Evolutionary conservation across 352 stramenopile species (phyloP), one percentile per base, ranked within the genome.

Genomic region (Thraustochytrium sp.): DNA sequence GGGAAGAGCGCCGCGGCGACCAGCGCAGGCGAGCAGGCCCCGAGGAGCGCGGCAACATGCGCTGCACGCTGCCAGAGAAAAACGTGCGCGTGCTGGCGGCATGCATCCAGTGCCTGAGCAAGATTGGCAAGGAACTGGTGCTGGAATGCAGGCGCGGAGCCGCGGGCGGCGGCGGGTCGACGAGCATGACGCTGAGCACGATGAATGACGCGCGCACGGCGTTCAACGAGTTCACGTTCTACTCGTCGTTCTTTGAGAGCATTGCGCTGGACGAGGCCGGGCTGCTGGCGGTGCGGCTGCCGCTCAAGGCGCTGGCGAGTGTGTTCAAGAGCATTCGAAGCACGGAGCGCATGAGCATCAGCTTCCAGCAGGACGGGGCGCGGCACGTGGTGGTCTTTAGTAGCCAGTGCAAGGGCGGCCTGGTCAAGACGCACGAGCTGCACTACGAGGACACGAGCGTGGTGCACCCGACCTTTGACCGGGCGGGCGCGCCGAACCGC

Each of bases 141-240:
- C 42, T 80, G 23, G 68, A 80, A 26, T n/a, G 3, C 13, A 77
- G 46, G 26, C 29, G 37, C 26, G 62, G 38, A 8, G 5, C 11
- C 4, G 23, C 4, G 26, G 63, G 42, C 42, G 68, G 68, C 34
- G 31, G n/a, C n/a, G n/a, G n/a, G n/a, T n/a, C 34, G 13, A 49
- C 48, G 8, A 21, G 21, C 21, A 18, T 80, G 49, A 77, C 40
- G 23, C 68, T 80, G 13, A 80, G 34, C 18, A 64, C 68, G 0
- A 80, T 80, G 68, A 80, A 80, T 34, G 68, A 80, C 68, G 68
- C 46, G 21, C 76, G 76, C 44, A 80, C 68, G 18, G 42, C 68
- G 21, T 80, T 80, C 34, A 80, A 21, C 68, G 36, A 31, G 2
- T 80, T 80, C 38, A 64, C 53, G 13, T 80, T 80, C 38, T 80